Percentiles rank a stretch among this genome's conserved stretches.
Conservation (phyloP, 2,329 filamentous ascomycete genomes). For the Fusarium armeniacum region DNA sequence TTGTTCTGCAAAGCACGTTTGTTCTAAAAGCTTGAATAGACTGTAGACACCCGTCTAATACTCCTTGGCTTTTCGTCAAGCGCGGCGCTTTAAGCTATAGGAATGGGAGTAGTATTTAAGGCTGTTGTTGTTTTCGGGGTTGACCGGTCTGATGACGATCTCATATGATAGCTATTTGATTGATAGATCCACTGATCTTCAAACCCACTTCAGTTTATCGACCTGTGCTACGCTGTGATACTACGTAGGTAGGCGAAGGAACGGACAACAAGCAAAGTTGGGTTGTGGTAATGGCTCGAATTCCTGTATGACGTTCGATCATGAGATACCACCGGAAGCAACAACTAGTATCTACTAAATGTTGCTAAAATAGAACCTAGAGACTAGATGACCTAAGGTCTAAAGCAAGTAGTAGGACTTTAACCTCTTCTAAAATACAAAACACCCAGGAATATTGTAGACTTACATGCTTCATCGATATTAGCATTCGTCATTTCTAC, state of each 20-base stretch:
- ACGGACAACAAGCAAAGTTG: neutral
- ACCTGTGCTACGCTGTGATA: conserved; percentile 1
- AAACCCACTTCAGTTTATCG: conserved; percentile 9
- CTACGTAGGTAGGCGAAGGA: neutral
- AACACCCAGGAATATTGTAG: neutral
- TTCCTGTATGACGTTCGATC: neutral
- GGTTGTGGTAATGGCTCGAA: neutral
- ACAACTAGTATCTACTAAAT: too few relatives aligned
- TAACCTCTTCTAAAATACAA: neutral
- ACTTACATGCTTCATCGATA: neutral
- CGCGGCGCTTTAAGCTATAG: neutral
- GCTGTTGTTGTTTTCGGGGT: neutral
- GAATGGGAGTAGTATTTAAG: neutral
- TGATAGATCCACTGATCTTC: conserved; percentile 17
- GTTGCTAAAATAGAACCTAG: neutral
- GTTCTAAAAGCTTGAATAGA: neutral
- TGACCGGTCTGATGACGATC: conserved; percentile 1
- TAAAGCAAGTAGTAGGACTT: neutral
- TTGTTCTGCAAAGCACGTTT: neutral
- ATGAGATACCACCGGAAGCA: neutral
- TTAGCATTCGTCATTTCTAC: neutral
- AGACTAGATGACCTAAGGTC: neutral
- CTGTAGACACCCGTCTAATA: neutral
- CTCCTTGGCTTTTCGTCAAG: neutral
- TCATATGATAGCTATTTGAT: neutral